Percentiles rank a stretch among this genome's conserved stretches.
Evolutionary conservation across 1,139 yeast species (phyloP).

Genomic region (Suhomyces kunorum): DNA sequence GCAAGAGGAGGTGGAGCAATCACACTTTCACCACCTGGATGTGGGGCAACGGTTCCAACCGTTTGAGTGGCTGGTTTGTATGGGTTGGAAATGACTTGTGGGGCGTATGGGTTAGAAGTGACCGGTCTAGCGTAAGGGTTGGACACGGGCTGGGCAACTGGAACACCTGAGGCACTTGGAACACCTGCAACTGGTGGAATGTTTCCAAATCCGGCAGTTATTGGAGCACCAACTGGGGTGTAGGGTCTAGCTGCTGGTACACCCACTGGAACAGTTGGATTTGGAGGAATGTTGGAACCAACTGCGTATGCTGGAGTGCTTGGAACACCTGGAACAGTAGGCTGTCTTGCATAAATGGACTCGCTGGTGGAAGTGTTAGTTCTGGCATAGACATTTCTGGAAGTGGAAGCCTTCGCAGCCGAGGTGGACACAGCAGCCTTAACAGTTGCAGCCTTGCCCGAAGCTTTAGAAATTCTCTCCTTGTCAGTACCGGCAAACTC

Average conservation of each 20-base stretch:
- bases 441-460: slow-evolving; percentile 17
- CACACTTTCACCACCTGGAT: slow-evolving; percentile 27
- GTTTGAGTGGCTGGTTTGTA: slow-evolving; percentile 10
- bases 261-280: slow-evolving; percentile 3
- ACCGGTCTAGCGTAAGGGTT: slow-evolving; percentile 27
- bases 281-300: slow-evolving; percentile 6
- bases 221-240: slow-evolving; percentile 7
- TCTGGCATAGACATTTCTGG: slow-evolving; percentile 15
- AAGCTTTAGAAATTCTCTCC: slow-evolving; percentile 74
- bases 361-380: slow-evolving; percentile 5
- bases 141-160: slow-evolving; percentile 20
- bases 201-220: slow-evolving; percentile 4
- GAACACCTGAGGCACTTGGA: slow-evolving; percentile 20
- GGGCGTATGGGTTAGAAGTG: slow-evolving; percentile 31
- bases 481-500: slow-evolving; percentile 62
- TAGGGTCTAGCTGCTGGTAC: slow-evolving; percentile 1
- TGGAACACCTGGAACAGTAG: slow-evolving; percentile 1
- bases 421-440: background rate
- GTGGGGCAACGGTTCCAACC: slow-evolving; percentile 22
- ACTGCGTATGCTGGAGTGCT: slow-evolving; percentile 6
- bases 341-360: background rate
- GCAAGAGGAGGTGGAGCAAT: slow-evolving; percentile 28
- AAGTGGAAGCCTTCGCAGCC: slow-evolving; percentile 7
- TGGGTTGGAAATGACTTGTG: slow-evolving; percentile 19
- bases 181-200: slow-evolving; percentile 13